Evolutionary conservation across 2,329 filamentous ascomycete species (phyloP), one percentile per base, ranked within the genome.

Genomic region (Trichoderma gracile): DNA sequence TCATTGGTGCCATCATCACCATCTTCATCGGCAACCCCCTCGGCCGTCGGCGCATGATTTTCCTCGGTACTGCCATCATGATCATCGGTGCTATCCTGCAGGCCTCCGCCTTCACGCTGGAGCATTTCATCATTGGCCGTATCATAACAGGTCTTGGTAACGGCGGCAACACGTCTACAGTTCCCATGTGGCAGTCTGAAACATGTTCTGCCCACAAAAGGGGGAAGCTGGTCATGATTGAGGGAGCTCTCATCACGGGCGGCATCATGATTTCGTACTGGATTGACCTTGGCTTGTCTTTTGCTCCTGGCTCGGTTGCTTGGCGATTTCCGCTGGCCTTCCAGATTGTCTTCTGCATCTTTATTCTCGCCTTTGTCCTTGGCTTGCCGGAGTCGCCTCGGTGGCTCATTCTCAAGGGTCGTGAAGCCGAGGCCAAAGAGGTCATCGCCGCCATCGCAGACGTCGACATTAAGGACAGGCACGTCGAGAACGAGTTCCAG

Each of bases 11-110:
- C 21, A 84, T 89, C 71, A 86, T 87, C 70, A 85, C 85, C 65
- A 87, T 86, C 25, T 89, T 88, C 69, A 86, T 86, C 14, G 86
- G 86, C 74, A 87, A 89, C 69, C 78, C 80, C 25, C 81, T 88
- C 56, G 87, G 87, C 14, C 82, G 87, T 60, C 81, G 81, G 68
- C 79, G 78, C 67, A 86, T 86, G 25, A 85, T 88, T 63, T 80
- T 87, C 71, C 78, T 87, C 50, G 86, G 85, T 17, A 85, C 84
- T 7, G 67, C 80, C 15, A 82, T 89, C 70, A 86, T 84, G 71
- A 71, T 78, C n/a, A 49, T 89, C 27, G 88, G 86, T 8, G 84
- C 84, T 1, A 77, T 80, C 45, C 78, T 90, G 1, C 87, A 89
- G 72, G 78, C 81, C 25, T 80, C 83, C 21, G 84, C 87, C 17